Evolutionary conservation across 306 rosid genomes (phyloP), one percentile per base, ranked within the genome.

Genomic region (Lithocarpus polystachyus): DNA sequence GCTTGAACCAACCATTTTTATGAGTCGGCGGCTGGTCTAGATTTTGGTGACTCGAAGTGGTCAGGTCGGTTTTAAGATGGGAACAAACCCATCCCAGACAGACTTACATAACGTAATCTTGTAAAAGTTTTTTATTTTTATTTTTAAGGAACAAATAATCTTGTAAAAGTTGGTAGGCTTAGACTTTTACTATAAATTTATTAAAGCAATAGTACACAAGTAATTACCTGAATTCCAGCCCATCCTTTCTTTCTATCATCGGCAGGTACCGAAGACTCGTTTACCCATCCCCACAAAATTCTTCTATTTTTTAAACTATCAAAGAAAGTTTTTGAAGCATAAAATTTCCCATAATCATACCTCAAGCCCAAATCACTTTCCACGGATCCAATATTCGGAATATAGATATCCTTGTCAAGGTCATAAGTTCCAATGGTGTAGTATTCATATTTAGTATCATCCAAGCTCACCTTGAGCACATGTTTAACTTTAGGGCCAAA

Each of bases 171-270:
- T 1, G 13, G 35, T 33, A 3, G 51, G 17, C n/a, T 28, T 62
- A 77, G 4, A 8, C 52, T 45, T 45, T 11, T 45, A 2, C 52
- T 10, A 8, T 8, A 45, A 45, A 11, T 51, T 48, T 19, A 78
- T 13, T 68, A 60, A 20, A n/a, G 20, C 28, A 22, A 69, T 31
- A 53, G 5, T 51, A 29, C 3, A 4, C 19, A 1, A 29, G 13
- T 45, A 62, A 73, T 77, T 89, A 91, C 98, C 84, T 94, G 98
- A 43, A 94, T 14, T n/a, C 98, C 98, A 5, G 94, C 83, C 98
- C 98, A 94, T 35, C 98, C 98, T 74, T 90, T 92, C 72, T 87
- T 88, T 75, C 77, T 37, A 74, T 94, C 93, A 80, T 81, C 98
- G 0, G 5, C 48, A 1, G 73, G 85, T 29, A 83, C 86, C 12